Conservation (phyloP, 805 yeast genomes). For the Pichia paraexigua region DNA sequence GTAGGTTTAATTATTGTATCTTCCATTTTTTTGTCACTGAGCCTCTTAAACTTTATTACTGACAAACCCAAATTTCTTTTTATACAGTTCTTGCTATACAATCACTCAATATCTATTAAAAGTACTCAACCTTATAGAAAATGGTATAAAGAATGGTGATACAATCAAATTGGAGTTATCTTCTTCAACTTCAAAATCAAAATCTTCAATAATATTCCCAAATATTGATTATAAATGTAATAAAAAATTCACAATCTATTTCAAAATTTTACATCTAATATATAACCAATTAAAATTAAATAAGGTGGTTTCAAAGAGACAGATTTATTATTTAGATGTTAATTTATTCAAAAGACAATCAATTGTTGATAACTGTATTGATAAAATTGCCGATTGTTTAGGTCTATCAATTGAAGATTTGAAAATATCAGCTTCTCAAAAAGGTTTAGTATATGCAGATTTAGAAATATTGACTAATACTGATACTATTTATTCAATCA, state of each 20-base stretch:
- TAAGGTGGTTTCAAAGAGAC: slow-evolving; percentile 39
- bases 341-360: slow-evolving; percentile 39
- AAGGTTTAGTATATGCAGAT: slow-evolving; percentile 43
- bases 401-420: slow-evolving; percentile 31
- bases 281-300: slow-evolving; percentile 8
- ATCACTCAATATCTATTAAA: slow-evolving; percentile 12
- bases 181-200: slow-evolving; percentile 6
- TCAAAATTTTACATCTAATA: slow-evolving; percentile 18
- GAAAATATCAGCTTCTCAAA: slow-evolving; percentile 45
- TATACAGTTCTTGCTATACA: background rate
- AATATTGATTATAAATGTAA: slow-evolving; percentile 12
- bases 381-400: slow-evolving; percentile 31
- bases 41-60: background rate
- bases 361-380: slow-evolving; percentile 33
- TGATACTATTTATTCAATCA: background rate
- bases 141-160: slow-evolving; percentile 23
- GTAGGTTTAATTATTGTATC: background rate
- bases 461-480: background rate
- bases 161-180: slow-evolving; percentile 14
- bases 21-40: background rate
- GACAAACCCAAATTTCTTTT: background rate
- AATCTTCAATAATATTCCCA: slow-evolving; percentile 14
- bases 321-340: slow-evolving; percentile 52
- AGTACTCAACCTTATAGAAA: slow-evolving; percentile 18
- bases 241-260: slow-evolving; percentile 17